These are phyloP conservation scores for Hirschfeldia incana DNA, from an alignment of 345 rosid genomes.

Conservation along the genomic window DNA sequence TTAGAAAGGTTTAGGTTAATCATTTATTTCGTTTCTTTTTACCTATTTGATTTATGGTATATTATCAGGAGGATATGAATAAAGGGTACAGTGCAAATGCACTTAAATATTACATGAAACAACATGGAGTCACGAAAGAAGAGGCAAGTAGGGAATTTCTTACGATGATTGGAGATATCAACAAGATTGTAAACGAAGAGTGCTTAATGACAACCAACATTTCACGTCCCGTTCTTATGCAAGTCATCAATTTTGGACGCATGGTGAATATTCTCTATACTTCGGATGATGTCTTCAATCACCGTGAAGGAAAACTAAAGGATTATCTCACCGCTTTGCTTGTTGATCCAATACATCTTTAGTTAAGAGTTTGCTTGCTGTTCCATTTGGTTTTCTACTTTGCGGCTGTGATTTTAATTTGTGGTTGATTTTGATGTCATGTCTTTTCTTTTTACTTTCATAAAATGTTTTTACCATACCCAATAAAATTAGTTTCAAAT, in stretches of 20 bases:
- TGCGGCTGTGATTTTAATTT: neutral
- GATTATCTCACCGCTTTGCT: conserved; percentile 6
- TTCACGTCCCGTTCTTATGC: neutral
- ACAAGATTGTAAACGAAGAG: conserved; percentile 23
- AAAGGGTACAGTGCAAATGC: conserved; percentile 23
- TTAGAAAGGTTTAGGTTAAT: neutral
- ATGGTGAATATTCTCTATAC: neutral
- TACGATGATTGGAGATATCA: conserved; percentile 6
- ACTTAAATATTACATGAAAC: conserved; percentile 23
- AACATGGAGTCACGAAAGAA: conserved; percentile 14
- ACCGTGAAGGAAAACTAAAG: conserved; percentile 8
- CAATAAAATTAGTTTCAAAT: too few relatives aligned
- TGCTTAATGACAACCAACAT: neutral
- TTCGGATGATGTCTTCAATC: neutral
- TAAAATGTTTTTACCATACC: too few relatives aligned
- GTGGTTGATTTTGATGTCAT: neutral
- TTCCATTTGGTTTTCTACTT: neutral
- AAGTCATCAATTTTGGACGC: neutral
- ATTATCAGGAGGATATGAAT: conserved; percentile 38
- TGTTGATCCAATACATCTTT: conserved; percentile 1
- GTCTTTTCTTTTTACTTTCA: neutral
- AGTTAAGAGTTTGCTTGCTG: neutral
- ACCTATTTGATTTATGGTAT: neutral
- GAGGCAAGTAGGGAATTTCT: neutral
- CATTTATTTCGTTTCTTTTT: neutral